Base-by-base conservation (phyloP, 1,284 basidiomycete genomes). In the Fomes fomentarius region DNA sequence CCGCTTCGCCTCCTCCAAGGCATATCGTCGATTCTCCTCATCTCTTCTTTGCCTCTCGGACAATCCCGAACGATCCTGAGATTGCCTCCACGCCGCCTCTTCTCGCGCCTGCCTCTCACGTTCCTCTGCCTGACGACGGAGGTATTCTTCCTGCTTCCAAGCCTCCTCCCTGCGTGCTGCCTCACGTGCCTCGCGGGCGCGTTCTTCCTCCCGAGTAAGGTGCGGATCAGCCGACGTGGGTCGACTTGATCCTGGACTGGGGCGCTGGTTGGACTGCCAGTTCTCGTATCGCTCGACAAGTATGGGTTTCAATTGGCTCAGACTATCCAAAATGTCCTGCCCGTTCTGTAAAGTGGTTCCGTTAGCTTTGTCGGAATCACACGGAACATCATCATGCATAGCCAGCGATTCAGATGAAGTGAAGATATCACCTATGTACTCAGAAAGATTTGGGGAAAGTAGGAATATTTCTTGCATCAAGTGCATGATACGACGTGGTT, bases 291-390 rank as follows among this genome's bases (percentile, higher is more conserved):
- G 67, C 17, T 69, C 67, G 25, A 74, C 67, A 10, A 77, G 72
- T 2, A 67, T 52, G 2, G 67, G 64, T 50, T 75, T 76, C 49
- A 76, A 63, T 19, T 68, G 63, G 50, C 67, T 65, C 35, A 75
- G 62, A 40, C 59, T 65, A 25, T 73, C 69, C 30, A 89, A 74
- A 48, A 88, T 87, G 52, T 86, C 80, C 68, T 87, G 82, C 11
- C 87, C 87, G 55, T 89, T 88, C 87, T 89, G 63, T 58, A 15
- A 30, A 30, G n/a, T 37, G 25, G 38, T 37, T 8, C 43, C 19
- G 24, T 55, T 51, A 35, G 39, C 52, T 37, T 45, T 60, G 35
- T 12, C 34, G n/a, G 14, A n/a, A n/a, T 8, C n/a, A 8, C 14
- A 37, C 11, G n/a, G 17, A n/a, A 37, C n/a, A n/a, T n/a, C n/a